Percentiles rank a stretch among this genome's conserved stretches.
Conservation (phyloP, 1,284 basidiomycete genomes). For the Apiotrichum domesticum region DNA sequence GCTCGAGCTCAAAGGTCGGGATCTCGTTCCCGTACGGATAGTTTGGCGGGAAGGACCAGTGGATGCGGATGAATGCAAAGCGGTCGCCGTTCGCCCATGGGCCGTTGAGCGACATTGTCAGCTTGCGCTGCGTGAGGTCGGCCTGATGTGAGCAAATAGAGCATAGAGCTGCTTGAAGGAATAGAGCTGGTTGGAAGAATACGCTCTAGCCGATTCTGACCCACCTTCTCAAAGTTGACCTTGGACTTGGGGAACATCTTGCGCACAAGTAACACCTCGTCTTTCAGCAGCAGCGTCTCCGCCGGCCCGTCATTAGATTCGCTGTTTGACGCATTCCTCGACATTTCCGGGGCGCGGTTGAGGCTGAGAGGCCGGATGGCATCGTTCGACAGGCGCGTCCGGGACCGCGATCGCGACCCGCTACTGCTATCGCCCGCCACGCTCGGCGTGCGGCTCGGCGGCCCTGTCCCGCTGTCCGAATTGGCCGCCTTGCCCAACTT, state of each 20-base stretch:
- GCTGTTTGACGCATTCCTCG: slow-evolving; percentile 16
- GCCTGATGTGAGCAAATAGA: slow-evolving; percentile 52
- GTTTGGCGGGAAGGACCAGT: slow-evolving; percentile 77
- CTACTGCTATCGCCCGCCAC: slow-evolving; percentile 27
- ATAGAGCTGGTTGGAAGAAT: too few species aligned
- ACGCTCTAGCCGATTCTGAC: slow-evolving; percentile 3
- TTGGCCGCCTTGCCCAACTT: slow-evolving; percentile 11
- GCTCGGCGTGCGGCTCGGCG: slow-evolving; percentile 7
- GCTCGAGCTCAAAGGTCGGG: slow-evolving; percentile 74
- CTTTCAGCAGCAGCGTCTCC: slow-evolving; percentile 59
- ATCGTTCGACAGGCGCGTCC: neutral
- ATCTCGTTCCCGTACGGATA: slow-evolving; percentile 68
- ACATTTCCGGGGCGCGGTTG: slow-evolving; percentile 3
- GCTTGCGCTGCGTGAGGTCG: slow-evolving; percentile 70
- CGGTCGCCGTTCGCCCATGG: slow-evolving; percentile 76
- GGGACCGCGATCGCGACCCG: slow-evolving; percentile 11
- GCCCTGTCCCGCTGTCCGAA: slow-evolving; percentile 5
- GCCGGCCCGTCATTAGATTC: neutral
- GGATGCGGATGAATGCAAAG: slow-evolving; percentile 62
- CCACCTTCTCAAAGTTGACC: slow-evolving; percentile 77
- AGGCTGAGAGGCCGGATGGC: slow-evolving; percentile 3
- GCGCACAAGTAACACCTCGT: slow-evolving; percentile 76
- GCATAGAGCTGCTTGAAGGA: too few species aligned
- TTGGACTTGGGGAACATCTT: slow-evolving; percentile 62
- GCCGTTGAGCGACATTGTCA: slow-evolving; percentile 78